Evolutionary conservation across 352 stramenopile genomes (phyloP).

Genomic region (Thalassiosira ordinaria): DNA sequence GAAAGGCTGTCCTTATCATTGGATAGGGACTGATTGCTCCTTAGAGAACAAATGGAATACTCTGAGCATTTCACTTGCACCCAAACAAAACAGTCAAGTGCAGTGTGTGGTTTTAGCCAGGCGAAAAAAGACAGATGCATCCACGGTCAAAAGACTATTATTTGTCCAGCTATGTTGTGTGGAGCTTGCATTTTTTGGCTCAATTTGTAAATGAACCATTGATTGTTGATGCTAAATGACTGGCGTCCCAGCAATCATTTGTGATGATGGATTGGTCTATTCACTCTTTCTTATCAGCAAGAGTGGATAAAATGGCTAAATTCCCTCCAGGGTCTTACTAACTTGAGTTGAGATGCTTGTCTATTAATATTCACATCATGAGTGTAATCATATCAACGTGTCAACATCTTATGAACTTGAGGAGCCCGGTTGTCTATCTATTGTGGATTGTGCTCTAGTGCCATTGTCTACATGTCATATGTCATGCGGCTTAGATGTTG

Average conservation of each 20-base stretch:
- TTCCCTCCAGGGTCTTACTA: slow-evolving; percentile 67
- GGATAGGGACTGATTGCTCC: slow-evolving; percentile 48
- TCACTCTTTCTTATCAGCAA: slow-evolving; percentile 55
- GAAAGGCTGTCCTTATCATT: slow-evolving; percentile 6
- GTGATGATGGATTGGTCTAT: slow-evolving; percentile 55
- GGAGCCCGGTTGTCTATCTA: too few relatives aligned
- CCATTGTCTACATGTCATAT: too few relatives aligned
- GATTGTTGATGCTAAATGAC: slow-evolving; percentile 58
- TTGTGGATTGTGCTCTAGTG: too few relatives aligned
- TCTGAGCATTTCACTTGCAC: slow-evolving; percentile 69
- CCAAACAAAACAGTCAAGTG: slow-evolving; percentile 22
- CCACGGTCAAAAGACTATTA: slow-evolving; percentile 13
- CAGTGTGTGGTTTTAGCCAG: slow-evolving; percentile 2
- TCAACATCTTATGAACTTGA: too few relatives aligned
- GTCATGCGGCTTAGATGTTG: too few relatives aligned
- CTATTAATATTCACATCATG: too few relatives aligned
- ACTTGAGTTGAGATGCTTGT: too few relatives aligned
- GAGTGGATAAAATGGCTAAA: slow-evolving; percentile 62
- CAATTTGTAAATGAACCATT: slow-evolving; percentile 42
- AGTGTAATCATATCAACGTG: too few relatives aligned
- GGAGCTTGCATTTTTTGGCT: slow-evolving; percentile 53
- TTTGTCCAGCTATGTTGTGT: slow-evolving; percentile 59
- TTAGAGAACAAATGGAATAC: slow-evolving; percentile 68
- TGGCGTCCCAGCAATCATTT: slow-evolving; percentile 62
- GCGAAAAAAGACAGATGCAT: slow-evolving; percentile 67